Evolutionary conservation across 768 basidiomycete species (phyloP).

Genomic region (Pisolithus marmoratus): DNA sequence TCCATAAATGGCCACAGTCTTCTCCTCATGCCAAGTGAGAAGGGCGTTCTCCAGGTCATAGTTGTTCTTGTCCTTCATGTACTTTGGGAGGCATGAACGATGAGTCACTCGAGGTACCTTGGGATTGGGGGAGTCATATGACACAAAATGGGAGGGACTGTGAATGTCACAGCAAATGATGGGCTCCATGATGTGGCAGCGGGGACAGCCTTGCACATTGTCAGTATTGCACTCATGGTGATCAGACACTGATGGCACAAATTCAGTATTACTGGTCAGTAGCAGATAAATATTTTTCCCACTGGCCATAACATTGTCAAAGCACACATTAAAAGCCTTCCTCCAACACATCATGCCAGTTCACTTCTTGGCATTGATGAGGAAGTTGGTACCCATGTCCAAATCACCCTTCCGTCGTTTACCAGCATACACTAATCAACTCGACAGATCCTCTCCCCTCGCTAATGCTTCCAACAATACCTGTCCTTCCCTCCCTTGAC

Average conservation of each 20-base stretch:
- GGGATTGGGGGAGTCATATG: background rate
- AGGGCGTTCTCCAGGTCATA: background rate
- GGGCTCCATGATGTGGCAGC: conserved; percentile 8
- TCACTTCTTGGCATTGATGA: conserved; percentile 21
- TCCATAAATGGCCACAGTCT: conserved; percentile 5
- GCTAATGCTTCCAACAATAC: too few relatives aligned
- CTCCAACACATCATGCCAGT: conserved; percentile 8
- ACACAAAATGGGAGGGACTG: conserved; percentile 6
- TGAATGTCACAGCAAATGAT: conserved; percentile 22
- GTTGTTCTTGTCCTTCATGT: background rate
- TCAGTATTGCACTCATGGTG: conserved; percentile 1
- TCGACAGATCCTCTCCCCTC: background rate
- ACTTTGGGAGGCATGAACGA: background rate
- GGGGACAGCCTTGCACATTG: conserved; percentile 7
- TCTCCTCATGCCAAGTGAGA: conserved; percentile 8
- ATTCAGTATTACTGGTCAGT: background rate
- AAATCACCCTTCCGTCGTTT: conserved; percentile 5
- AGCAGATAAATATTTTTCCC: background rate
- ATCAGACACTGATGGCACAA: conserved; percentile 4
- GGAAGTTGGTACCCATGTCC: conserved; percentile 17
- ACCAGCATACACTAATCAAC: background rate
- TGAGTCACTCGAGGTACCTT: background rate
- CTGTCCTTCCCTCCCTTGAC: background rate
- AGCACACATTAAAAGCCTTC: conserved; percentile 13
- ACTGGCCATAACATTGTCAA: conserved; percentile 17